These are phyloP conservation scores for Helotiales sp. DNA, from an alignment of 2,329 filamentous ascomycete genomes.

Conservation along the genomic window DNA sequence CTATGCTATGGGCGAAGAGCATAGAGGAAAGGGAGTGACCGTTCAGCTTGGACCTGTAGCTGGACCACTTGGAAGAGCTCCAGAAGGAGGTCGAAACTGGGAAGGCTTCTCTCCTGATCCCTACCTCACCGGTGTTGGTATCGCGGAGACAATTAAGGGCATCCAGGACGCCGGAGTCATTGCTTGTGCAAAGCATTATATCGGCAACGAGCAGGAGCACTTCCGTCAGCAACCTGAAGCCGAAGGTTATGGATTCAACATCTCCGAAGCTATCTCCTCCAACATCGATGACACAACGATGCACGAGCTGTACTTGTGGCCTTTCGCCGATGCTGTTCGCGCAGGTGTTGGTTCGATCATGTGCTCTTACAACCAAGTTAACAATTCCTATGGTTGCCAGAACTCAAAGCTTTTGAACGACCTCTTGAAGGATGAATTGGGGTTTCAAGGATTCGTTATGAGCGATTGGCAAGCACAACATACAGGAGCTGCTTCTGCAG, in stretches of 20 bases:
- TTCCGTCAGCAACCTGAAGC: conserved; percentile 41
- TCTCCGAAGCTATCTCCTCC: conserved; percentile 56
- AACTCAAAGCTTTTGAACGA: conserved; percentile 76
- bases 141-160: conserved; percentile 72
- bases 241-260: conserved; percentile 58
- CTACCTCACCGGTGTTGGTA: conserved; percentile 67
- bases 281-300: conserved; percentile 61
- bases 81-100: conserved; percentile 69
- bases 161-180: conserved; percentile 82
- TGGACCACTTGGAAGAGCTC: conserved; percentile 67
- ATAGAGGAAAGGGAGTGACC: conserved; percentile 72
- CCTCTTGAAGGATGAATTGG: conserved; percentile 75
- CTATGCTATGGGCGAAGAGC: conserved; percentile 56
- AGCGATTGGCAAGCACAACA: conserved; percentile 81
- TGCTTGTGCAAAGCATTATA: conserved; percentile 78
- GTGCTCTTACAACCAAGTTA: conserved; percentile 83
- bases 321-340: conserved; percentile 58
- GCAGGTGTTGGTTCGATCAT: conserved; percentile 80
- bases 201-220: conserved; percentile 69
- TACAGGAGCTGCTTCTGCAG: conserved; percentile 62
- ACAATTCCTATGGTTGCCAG: conserved; percentile 79
- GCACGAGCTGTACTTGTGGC: conserved; percentile 62
- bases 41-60: conserved; percentile 73
- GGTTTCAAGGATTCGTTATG: conserved; percentile 80
- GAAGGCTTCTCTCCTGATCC: conserved; percentile 73